A percentile compares a stretch with the other conserved stretches of the same genome.
phyloP scores from a whole-genome alignment of 805 yeast species.

The Candida insectalens region DNA sequence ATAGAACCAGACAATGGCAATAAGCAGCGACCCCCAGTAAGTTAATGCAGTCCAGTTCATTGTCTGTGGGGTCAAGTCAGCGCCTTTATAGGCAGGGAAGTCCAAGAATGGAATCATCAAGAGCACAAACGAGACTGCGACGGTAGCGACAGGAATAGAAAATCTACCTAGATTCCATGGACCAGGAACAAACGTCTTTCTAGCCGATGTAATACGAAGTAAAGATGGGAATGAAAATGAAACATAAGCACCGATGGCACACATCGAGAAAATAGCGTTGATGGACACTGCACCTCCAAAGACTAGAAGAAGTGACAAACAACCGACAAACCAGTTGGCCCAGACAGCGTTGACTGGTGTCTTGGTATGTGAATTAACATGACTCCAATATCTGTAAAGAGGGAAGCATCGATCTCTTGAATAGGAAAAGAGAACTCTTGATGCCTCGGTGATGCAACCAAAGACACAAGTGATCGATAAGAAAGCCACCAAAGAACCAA shows the following conservation, averaged over 20 bases:
- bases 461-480: constrained; percentile 41
- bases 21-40: constrained; percentile 47
- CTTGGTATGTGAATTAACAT: constrained; percentile 39
- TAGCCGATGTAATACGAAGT: constrained; percentile 46
- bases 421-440: constrained; percentile 58
- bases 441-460: constrained; percentile 53
- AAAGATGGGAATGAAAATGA: constrained; percentile 59
- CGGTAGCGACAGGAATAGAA: constrained; percentile 36
- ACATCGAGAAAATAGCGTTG: constrained; percentile 64
- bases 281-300: constrained; percentile 60
- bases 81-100: constrained; percentile 40
- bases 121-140: constrained; percentile 38
- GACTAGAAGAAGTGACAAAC: constrained; percentile 46
- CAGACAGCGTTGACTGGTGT: constrained; percentile 63
- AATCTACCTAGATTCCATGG: constrained; percentile 56
- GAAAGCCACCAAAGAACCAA: constrained; percentile 34
- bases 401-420: constrained; percentile 65
- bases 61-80: constrained; percentile 21
- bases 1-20: constrained; percentile 40
- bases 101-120: constrained; percentile 53
- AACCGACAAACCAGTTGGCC: constrained; percentile 46
- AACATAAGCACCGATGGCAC: constrained; percentile 60
- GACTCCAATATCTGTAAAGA: constrained; percentile 36
- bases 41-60: constrained; percentile 64
- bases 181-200: constrained; percentile 46